Percentiles rank a stretch among this genome's conserved stretches.
phyloP scores from a whole-genome alignment of 2,329 filamentous ascomycete genomes.

The Shiraia bambusicola region DNA sequence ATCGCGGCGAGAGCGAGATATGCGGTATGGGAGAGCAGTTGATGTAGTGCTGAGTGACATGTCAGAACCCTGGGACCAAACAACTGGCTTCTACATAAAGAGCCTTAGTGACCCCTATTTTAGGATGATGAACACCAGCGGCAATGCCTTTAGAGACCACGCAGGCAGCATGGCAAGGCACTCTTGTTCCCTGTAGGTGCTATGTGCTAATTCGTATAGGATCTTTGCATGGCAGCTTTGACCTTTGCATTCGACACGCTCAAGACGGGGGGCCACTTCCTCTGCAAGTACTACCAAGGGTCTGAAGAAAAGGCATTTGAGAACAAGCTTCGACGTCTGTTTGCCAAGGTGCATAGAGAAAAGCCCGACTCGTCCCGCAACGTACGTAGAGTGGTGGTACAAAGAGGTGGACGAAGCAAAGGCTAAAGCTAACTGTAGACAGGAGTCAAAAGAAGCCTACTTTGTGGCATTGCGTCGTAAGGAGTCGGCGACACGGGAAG shows the following conservation, averaged over 20 bases:
- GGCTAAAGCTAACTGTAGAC: constrained; percentile 10
- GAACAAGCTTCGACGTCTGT: constrained; percentile 70
- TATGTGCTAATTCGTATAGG: constrained; percentile 55
- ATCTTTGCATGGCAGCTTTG: constrained; percentile 84
- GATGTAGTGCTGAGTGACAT: constrained; percentile 98
- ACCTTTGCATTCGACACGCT: constrained; percentile 84
- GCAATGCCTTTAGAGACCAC: constrained; percentile 82
- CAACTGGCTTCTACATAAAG: constrained; percentile 74
- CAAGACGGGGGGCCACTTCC: constrained; percentile 78
- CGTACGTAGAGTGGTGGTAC: constrained; percentile 51
- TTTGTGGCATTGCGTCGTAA: constrained; percentile 79
- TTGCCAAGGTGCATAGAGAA: constrained; percentile 76
- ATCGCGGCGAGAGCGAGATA: constrained; percentile 38
- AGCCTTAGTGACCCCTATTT: constrained; percentile 92
- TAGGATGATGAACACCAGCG: constrained; percentile 99
- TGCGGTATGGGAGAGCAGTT: constrained; percentile 61
- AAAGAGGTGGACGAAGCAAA: background rate
- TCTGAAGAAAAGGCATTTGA: constrained; percentile 81
- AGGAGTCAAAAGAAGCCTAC: constrained; percentile 84
- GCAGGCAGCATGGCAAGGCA: constrained; percentile 83
- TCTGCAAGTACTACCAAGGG: constrained; percentile 98
- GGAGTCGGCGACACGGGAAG: constrained; percentile 48
- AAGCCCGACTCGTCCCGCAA: constrained; percentile 90
- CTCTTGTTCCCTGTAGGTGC: background rate
- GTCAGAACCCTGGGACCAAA: constrained; percentile 93